Evolutionary conservation across 2,329 filamentous ascomycete species (phyloP).

Genomic region (Colletotrichum ledebouriae): DNA sequence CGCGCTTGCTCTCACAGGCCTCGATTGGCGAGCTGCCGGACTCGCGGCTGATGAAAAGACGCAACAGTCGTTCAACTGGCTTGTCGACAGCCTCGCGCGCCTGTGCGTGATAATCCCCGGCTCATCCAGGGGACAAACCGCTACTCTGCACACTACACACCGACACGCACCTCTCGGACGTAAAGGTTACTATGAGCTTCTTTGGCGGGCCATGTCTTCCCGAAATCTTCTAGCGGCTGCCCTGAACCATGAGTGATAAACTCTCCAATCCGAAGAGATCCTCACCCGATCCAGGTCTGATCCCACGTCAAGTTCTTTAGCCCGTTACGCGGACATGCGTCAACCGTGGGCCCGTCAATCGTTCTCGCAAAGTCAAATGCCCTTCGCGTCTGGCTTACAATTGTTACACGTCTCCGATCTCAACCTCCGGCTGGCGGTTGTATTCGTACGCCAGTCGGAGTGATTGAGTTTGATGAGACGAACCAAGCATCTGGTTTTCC

Average conservation of each 20-base stretch:
- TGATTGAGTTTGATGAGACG: conserved; percentile 40
- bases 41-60: background rate
- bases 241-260: conserved; percentile 28
- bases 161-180: background rate
- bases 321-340: conserved; percentile 37
- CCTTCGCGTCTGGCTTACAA: background rate
- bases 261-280: conserved; percentile 27
- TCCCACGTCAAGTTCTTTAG: conserved; percentile 18
- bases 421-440: conserved; percentile 12
- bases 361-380: conserved; percentile 38
- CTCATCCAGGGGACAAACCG: conserved; percentile 11
- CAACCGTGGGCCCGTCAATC: conserved; percentile 32
- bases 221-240: conserved; percentile 30
- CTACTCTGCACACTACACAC: conserved; percentile 8
- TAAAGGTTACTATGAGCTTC: background rate
- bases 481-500: conserved; percentile 26
- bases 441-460: conserved; percentile 6
- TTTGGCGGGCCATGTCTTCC: conserved; percentile 27
- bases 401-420: background rate
- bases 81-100: background rate
- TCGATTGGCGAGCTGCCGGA: conserved; percentile 5
- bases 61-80: background rate
- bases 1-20: background rate
- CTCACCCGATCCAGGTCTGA: conserved; percentile 29
- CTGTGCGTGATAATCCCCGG: background rate